Percentiles rank a stretch among this genome's conserved stretches.
These are phyloP conservation scores for Phanerochaete carnosa DNA, from an alignment of 768 basidiomycete genomes.

Conservation along the genomic window DNA sequence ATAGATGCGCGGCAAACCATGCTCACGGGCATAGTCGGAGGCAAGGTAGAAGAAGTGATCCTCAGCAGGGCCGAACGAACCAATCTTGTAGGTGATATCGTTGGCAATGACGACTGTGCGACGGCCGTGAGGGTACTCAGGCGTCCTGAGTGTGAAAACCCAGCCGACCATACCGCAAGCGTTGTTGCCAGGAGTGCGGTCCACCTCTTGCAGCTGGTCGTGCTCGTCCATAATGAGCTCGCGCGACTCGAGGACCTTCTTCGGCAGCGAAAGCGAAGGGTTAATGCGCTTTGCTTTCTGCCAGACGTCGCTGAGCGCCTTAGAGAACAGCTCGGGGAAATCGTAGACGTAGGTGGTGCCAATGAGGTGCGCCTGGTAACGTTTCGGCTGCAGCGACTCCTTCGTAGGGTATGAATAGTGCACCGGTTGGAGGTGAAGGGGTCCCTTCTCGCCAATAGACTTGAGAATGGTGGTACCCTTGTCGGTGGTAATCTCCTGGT, in stretches of 20 bases:
- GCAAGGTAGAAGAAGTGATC: slow-evolving; percentile 97
- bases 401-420: slow-evolving; percentile 94
- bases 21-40: slow-evolving; percentile 86
- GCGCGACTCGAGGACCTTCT: slow-evolving; percentile 74
- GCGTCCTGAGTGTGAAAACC: slow-evolving; percentile 90
- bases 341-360: slow-evolving; percentile 99
- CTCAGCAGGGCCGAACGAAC: slow-evolving; percentile 93
- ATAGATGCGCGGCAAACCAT: slow-evolving; percentile 92
- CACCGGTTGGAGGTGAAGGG: slow-evolving; percentile 93
- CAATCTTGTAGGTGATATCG: slow-evolving; percentile 98
- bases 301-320: slow-evolving; percentile 95
- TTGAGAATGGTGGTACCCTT: slow-evolving; percentile 94
- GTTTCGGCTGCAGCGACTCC: slow-evolving; percentile 96
- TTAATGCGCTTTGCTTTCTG: slow-evolving; percentile 61
- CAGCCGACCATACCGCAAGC: slow-evolving; percentile 97
- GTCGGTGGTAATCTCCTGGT: slow-evolving; percentile 97
- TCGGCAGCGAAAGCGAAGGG: slow-evolving; percentile 69
- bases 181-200: slow-evolving; percentile 91
- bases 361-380: slow-evolving; percentile 97
- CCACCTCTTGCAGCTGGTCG: slow-evolving; percentile 86
- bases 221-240: slow-evolving; percentile 95
- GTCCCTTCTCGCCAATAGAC: slow-evolving; percentile 97
- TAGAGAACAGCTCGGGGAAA: slow-evolving; percentile 98
- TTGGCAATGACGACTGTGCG: slow-evolving; percentile 89
- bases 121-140: slow-evolving; percentile 89